Evolutionary conservation across 352 stramenopile species (phyloP), one percentile per base, ranked within the genome.

Genomic region (Phytophthora melonis): DNA sequence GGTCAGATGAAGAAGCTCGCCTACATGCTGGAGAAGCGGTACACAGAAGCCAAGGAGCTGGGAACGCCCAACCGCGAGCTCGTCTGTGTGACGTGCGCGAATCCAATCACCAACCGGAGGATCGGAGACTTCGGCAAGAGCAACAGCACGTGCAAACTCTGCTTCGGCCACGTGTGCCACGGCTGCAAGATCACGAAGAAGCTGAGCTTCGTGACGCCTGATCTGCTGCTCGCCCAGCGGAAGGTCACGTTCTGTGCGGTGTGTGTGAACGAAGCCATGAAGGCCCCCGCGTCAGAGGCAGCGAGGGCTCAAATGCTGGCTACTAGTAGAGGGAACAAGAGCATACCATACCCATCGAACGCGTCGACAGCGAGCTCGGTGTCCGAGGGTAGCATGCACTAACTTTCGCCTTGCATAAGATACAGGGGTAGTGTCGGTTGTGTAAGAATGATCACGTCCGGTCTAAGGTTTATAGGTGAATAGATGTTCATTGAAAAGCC

Each of bases 1-100:
- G 70, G 77, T 6, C 74, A 84, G 50, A 82, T 86, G 77, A 82
- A 84, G 50, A 86, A 86, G 43, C 71, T 86, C 8, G 59, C 72
- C 2, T 84, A 69, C 70, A 75, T 82, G 70, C 57, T 83, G 23
- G 72, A 78, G 53, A 78, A 81, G 21, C 68, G 70, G 32, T 78
- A 75, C 68, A 57, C 45, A 0, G 64, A 78, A 49, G 62, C 73
- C 39, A 77, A 80, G 19, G 71, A 80, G 47, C 63, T 77, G 6
- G 68, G 66, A 27, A 60, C 55, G 9, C 75, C 76, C 19, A 78
- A 81, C 34, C 62, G 73, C 10, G 70, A 79, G 13, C 57, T 70
- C 2, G 63, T 80, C 32, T 79, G 74, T 14, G 74, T 84, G 43
- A 80, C 73, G 1, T 86, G 74, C 19, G 11, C 56, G 8, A 67